phyloP scores from a whole-genome alignment of 805 yeast species.

The Starmerella geochares region DNA sequence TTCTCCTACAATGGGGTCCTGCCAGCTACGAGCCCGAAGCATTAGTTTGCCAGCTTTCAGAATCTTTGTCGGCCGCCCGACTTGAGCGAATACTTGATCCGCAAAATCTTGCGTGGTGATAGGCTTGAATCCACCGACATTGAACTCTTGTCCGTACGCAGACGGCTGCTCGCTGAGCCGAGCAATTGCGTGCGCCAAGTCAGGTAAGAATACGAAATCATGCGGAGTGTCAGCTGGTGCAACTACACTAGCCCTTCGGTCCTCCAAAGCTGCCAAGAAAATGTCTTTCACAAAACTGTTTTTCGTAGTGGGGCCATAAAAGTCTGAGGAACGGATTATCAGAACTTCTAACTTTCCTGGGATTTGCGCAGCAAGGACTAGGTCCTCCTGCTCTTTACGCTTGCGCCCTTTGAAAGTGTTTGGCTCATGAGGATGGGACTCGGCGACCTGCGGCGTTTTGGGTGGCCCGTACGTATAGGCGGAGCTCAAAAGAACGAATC shows the following conservation, averaged over 20 bases:
- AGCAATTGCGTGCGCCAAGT: not conserved
- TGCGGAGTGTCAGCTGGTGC: constrained; percentile 1
- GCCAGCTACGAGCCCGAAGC: not conserved
- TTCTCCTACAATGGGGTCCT: not conserved
- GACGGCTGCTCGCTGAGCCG: not conserved
- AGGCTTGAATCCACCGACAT: not conserved
- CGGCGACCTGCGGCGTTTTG: not conserved
- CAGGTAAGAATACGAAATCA: constrained; percentile 1
- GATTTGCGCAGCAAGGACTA: not conserved
- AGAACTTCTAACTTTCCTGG: not conserved
- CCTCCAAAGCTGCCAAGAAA: not conserved
- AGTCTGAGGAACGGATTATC: not conserved
- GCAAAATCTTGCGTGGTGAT: not conserved
- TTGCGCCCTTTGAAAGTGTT: not conserved
- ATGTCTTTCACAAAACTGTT: not conserved
- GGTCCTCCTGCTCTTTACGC: constrained; percentile 4
- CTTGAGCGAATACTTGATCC: not conserved
- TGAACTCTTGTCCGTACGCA: not conserved
- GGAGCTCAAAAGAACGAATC: not conserved
- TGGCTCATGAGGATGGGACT: constrained; percentile 3
- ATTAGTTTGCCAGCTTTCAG: not conserved
- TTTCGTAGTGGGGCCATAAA: not conserved
- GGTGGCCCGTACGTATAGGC: not conserved
- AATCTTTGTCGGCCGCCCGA: not conserved
- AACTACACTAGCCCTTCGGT: not conserved